Base-by-base conservation (phyloP, 306 rosid species). In the Castanea mollissima region DNA sequence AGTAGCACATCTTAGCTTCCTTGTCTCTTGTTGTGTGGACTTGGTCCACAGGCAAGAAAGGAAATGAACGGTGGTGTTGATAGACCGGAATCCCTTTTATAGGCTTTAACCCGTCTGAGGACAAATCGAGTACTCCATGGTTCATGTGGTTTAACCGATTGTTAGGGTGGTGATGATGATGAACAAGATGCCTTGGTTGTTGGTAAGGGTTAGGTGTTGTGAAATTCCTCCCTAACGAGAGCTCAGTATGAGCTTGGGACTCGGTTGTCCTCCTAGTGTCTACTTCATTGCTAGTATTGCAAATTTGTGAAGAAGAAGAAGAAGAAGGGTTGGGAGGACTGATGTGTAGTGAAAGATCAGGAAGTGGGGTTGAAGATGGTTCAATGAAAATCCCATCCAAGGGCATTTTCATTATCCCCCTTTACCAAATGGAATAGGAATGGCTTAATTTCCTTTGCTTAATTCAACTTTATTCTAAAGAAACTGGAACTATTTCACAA, bases 341-440 rank as follows among this genome's bases (percentile, higher is more conserved):
- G 80, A 94, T 92, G 81, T 94, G 94, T 74, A 94, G 96, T 72
- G 98, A 90, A 76, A 94, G 98, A 90, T 94, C 98, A 65, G 98
- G 97, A 56, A 87, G 80, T 21, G 91, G 5, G 38, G 85, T 58
- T 83, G 94, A 76, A 79, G 91, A 80, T 19, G 92, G 82, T 80
- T 94, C 94, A 46, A 88, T 83, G 86, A 89, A 91, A 84, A 89
- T 84, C 91, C 94, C 98, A 71, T 92, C 91, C 85, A 90, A 94
- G 91, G 98, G 93, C 98, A 94, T 94, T 78, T 93, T 93, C 83
- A 58, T 34, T 25, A 76, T 79, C 74, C 60, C 2, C 69, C 78
- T 68, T 69, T 58, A 69, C 58, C 71, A 46, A 79, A 60, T 16
- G 55, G 51, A 76, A 23, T 41, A 41, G 46, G 46, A 41, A 41